These are phyloP conservation scores for Huntiella moniliformis DNA, from an alignment of 2,329 filamentous ascomycete species.

Conservation along the genomic window DNA sequence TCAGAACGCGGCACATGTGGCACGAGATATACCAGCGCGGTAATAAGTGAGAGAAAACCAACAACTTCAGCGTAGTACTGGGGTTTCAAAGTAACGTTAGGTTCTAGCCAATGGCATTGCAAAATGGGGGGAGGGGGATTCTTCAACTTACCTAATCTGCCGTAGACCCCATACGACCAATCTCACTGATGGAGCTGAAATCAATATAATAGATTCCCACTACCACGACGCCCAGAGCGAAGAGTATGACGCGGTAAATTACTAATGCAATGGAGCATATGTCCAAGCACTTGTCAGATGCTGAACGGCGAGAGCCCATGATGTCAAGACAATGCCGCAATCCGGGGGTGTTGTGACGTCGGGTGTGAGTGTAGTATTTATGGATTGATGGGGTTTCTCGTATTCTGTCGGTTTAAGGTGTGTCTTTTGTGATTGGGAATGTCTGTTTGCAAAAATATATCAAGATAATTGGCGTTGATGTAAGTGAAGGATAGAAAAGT, in stretches of 20 bases:
- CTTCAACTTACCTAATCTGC: conserved; percentile 6
- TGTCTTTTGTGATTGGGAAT: no score
- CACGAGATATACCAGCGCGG: conserved; percentile 10
- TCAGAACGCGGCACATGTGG: conserved; percentile 7
- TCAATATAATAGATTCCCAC: conserved; percentile 9
- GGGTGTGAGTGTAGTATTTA: not conserved
- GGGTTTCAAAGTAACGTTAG: not conserved
- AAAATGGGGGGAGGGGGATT: not conserved
- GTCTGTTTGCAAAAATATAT: no score
- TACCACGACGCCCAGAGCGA: conserved; percentile 8
- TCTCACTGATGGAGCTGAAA: conserved; percentile 5
- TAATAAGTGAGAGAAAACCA: conserved; percentile 6
- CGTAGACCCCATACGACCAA: conserved; percentile 1
- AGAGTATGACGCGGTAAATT: conserved; percentile 7
- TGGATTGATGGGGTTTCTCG: not conserved
- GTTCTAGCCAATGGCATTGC: not conserved
- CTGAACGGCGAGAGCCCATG: no score
- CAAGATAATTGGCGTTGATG: no score
- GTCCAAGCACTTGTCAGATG: no score
- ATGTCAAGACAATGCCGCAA: no score
- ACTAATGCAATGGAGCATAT: conserved; percentile 4
- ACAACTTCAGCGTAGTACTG: conserved; percentile 9
- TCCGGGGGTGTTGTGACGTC: no score
- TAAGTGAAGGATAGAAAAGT: no score
- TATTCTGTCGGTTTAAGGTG: no score